Conservation (phyloP, 2,329 filamentous ascomycete species). For the Stagonosporopsis tanaceti region DNA sequence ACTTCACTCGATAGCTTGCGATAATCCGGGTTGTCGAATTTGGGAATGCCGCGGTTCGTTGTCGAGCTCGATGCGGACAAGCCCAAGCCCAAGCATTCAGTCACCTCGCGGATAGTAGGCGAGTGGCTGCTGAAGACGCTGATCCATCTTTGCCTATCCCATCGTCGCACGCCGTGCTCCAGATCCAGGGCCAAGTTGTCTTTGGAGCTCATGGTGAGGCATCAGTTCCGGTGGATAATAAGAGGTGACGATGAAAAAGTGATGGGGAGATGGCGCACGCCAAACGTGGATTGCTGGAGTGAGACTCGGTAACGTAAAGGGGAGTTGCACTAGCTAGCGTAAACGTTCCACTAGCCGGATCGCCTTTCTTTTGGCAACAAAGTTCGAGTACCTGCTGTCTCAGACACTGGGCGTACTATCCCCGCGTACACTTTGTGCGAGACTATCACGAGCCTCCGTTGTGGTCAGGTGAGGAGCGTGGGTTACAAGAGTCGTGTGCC, state of each 20-base stretch:
- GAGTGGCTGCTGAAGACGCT: slow-evolving; percentile 49
- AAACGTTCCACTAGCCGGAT: slow-evolving; percentile 21
- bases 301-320: slow-evolving; percentile 40
- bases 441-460: background rate
- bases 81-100: slow-evolving; percentile 47
- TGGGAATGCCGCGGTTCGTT: slow-evolving; percentile 49
- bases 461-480: slow-evolving; percentile 15
- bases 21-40: slow-evolving; percentile 50
- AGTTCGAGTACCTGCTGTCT: slow-evolving; percentile 32
- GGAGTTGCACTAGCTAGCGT: slow-evolving; percentile 34
- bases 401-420: slow-evolving; percentile 30
- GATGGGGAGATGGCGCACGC: slow-evolving; percentile 34
- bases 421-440: slow-evolving; percentile 8
- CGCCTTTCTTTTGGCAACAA: slow-evolving; percentile 36
- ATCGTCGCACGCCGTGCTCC: slow-evolving; percentile 43
- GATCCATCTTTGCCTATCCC: slow-evolving; percentile 47
- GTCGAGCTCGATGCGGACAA: slow-evolving; percentile 46
- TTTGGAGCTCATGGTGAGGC: slow-evolving; percentile 43
- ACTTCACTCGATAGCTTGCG: slow-evolving; percentile 48
- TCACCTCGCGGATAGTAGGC: slow-evolving; percentile 50
- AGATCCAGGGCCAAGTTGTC: slow-evolving; percentile 43
- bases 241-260: slow-evolving; percentile 19
- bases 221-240: slow-evolving; percentile 23
- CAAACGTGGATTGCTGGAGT: slow-evolving; percentile 32
- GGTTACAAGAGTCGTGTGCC: slow-evolving; percentile 28